Conservation (phyloP, 176 grass and related monocot species). For the Cenchrus purpureus region DNA sequence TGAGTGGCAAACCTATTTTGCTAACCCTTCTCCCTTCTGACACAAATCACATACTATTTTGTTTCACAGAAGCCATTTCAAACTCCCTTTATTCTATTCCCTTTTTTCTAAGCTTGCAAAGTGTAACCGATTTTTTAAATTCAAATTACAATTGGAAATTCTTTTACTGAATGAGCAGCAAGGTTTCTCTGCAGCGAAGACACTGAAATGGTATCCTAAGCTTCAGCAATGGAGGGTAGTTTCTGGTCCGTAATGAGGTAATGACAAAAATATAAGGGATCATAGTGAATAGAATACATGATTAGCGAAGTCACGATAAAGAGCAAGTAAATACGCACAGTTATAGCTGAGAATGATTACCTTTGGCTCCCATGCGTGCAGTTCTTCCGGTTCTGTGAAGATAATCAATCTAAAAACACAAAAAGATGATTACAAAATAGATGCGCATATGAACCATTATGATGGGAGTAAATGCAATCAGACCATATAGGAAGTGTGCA, state of each 20-base stretch:
- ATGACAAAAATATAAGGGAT: not conserved
- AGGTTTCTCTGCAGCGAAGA: not conserved
- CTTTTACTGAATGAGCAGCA: not conserved
- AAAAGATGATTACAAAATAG: conserved; percentile 3
- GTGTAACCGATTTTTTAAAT: not conserved
- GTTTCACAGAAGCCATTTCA: not conserved
- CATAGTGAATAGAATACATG: not conserved
- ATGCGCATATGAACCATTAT: conserved; percentile 15
- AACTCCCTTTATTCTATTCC: not conserved
- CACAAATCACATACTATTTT: not conserved
- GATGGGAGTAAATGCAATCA: not conserved
- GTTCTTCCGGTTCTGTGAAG: conserved; percentile 97
- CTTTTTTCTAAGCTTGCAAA: conserved; percentile 1
- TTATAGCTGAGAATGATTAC: conserved; percentile 41
- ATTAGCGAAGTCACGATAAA: not conserved
- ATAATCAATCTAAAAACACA: conserved; percentile 82
- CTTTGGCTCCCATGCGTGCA: conserved; percentile 99
- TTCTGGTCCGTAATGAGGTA: not conserved
- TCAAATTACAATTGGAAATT: not conserved
- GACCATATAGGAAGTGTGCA: conserved; percentile 24
- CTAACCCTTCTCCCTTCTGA: conserved; percentile 1
- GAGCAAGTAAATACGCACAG: not conserved
- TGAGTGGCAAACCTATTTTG: not conserved
- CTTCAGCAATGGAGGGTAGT: not conserved
- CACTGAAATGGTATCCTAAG: not conserved